phyloP scores from a whole-genome alignment of 176 grass and related monocot species.

The Saccharum officinarum region DNA sequence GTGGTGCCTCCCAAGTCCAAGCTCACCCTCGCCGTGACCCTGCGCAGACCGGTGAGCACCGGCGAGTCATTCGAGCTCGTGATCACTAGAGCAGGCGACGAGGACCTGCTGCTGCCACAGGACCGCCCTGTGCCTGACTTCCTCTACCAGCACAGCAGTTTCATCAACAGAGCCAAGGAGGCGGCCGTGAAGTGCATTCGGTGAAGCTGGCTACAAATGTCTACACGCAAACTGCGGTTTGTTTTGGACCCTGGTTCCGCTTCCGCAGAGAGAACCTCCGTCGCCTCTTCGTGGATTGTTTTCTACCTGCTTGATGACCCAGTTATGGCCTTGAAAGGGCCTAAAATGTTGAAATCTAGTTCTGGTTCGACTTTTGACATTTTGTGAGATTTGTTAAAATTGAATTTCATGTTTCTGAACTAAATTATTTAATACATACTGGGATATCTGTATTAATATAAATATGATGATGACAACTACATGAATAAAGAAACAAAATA shows the following conservation, averaged over 20 bases:
- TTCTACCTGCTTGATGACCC: neutral
- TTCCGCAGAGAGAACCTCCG: neutral
- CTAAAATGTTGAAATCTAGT: neutral
- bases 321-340: neutral
- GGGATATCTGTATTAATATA: too few relatives aligned
- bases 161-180: neutral
- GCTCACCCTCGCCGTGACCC: neutral
- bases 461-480: too few relatives aligned
- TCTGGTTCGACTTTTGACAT: neutral
- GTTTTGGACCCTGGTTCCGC: too few relatives aligned
- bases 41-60: neutral
- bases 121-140: neutral
- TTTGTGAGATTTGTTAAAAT: too few relatives aligned
- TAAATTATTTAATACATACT: neutral
- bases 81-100: neutral
- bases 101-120: neutral
- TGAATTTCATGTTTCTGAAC: neutral
- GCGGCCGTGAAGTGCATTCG: neutral
- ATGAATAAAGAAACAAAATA: too few relatives aligned
- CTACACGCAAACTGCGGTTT: neutral
- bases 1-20: neutral
- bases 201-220: neutral
- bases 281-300: neutral
- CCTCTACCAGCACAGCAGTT: neutral
- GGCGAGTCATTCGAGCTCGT: neutral